Conservation (phyloP, 495 filamentous ascomycete genomes). For the Penicillium dipodomyicola region DNA sequence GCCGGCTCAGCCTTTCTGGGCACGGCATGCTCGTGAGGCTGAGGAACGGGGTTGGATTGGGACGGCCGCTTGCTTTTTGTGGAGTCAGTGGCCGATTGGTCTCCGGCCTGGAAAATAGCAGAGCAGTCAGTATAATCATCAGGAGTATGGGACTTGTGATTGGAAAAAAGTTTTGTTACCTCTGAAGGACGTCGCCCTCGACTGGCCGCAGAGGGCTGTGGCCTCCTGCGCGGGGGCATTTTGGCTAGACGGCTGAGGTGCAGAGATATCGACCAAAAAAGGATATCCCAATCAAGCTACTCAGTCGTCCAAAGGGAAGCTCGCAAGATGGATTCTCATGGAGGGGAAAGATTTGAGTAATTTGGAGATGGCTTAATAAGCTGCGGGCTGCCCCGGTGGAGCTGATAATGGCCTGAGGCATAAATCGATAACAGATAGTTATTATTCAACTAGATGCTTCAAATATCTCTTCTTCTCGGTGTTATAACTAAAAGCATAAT, state of each 20-base stretch:
- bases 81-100: conserved; percentile 9
- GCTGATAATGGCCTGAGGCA: conserved; percentile 24
- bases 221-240: conserved; percentile 36
- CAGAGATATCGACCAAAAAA: neutral
- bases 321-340: conserved; percentile 11
- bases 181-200: conserved; percentile 25
- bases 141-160: neutral
- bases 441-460: no score
- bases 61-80: conserved; percentile 22
- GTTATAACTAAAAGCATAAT: neutral
- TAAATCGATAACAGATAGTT: neutral
- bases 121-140: conserved; percentile 9
- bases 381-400: conserved; percentile 3
- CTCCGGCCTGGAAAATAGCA: conserved; percentile 4
- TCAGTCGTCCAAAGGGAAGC: conserved; percentile 8
- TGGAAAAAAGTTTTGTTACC: conserved; percentile 36
- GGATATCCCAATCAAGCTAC: conserved; percentile 14
- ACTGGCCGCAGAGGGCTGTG: conserved; percentile 28
- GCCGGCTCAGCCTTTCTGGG: conserved; percentile 7
- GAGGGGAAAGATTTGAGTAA: conserved; percentile 28
- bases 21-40: conserved; percentile 13
- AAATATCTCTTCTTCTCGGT: neutral
- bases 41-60: conserved; percentile 12
- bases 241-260: conserved; percentile 9
- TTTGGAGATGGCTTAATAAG: conserved; percentile 34